Base-by-base conservation (phyloP, 2,329 filamentous ascomycete species). In the Lachnellula arida region DNA sequence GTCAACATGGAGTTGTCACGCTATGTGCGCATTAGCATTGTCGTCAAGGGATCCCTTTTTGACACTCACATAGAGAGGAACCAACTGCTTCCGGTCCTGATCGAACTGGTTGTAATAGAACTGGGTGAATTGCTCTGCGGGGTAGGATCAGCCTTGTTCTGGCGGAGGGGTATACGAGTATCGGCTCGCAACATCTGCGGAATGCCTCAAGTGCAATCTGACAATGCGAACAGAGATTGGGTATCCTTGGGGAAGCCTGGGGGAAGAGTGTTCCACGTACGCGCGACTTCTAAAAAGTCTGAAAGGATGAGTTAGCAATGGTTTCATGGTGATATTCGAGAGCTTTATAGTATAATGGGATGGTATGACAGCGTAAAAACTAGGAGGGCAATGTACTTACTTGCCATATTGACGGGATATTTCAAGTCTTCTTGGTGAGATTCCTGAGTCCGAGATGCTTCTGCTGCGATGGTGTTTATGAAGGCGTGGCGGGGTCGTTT, bases 91-190 rank as follows among this genome's bases (percentile, higher is more conserved):
- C 68, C 91, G 87, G 74, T 92, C 80, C 59, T 70, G 61, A 73
- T 96, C 91, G 75, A 97, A 96, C 58, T 85, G 86, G 69, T 87
- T 79, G 82, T 96, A 97, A 84, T 97, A 97, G 80, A 87, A 93
- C 59, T 86, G 71, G 64, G 93, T 87, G 75, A 97, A 97, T 76
- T 95, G 83, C 73, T 87, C 92, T 97, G 57, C 23, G 39, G 42
- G 39, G 59, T 69, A 56, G 56, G 14, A 53, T 62, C 46, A 63
- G 53, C 55, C 46, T 56, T 39, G 42, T 34, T 53, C 23, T 19
- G 39, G 39, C 39, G 17, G 39, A 19, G 25, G 51, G 19, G 48
- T 19, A 35, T 39, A 42, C 40, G 49, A 32, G 8, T 42, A n/a
- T 17, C 39, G 2, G 17, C 39, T n/a, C 17, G 39, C 39, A n/a